Evolutionary conservation across 805 yeast genomes (phyloP), one percentile per base, ranked within the genome.

Genomic region (Saturnispora diversa): DNA sequence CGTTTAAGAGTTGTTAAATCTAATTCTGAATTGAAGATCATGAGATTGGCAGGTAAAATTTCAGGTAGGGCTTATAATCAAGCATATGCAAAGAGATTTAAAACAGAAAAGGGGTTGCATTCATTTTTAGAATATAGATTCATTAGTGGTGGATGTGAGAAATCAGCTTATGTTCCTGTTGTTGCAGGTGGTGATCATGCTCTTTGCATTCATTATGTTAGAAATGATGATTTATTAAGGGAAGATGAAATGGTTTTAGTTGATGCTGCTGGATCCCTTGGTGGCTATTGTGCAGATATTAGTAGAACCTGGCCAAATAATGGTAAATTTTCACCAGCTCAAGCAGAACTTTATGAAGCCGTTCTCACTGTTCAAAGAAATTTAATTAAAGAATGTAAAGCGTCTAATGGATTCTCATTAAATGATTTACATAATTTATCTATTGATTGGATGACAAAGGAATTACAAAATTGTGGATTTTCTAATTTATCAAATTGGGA

Each of bases 261-360:
- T 3, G 99, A 92, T 60, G 97, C 97, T 3, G 94, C 94, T 1
- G 99, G 97, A 4, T 73, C 83, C 37, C 59, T 81, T 31, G 98
- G 97, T 30, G 97, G 97, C 1, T 92, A 92, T 60, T 80, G 95
- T 55, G 80, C 97, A 1, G 99, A 92, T 60, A 92, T 92, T 34
- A 88, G 97, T 2, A 72, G 99, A 48, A 82, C 97, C 0, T 92
- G 97, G 97, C 98, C 98, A 5, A 80, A 78, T 35, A 72, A 72
- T 28, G 85, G 94, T 2, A 65, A 62, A 36, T 92, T 92, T 58
- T 62, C 83, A 2, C 74, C 66, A 8, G 77, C 95, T 3, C 98
- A 92, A 59, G 71, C 70, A 38, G 97, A 90, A 45, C 62, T 92
- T 16, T 92, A 92, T 56, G 82, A 85, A 51, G 95, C 90, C 2